phyloP scores from a whole-genome alignment of 1,139 yeast genomes.

The Zygosaccharomyces sapae region DNA sequence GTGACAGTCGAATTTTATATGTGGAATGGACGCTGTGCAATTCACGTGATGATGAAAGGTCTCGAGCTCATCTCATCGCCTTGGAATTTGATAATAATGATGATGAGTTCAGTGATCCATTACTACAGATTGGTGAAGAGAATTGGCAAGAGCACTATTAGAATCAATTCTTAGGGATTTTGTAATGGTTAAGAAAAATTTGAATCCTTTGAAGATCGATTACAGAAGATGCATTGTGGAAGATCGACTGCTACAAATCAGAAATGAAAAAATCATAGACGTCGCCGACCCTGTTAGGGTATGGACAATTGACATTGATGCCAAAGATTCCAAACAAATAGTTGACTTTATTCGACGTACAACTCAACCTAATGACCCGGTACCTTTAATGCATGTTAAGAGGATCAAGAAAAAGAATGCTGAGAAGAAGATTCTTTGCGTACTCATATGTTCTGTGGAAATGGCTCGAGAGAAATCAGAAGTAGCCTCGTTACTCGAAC shows the following conservation, averaged over 20 bases:
- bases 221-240: constrained; percentile 48
- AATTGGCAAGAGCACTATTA: neutral
- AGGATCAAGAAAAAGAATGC: constrained; percentile 36
- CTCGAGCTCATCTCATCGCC: neutral
- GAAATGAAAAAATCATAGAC: constrained; percentile 31
- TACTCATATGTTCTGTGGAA: constrained; percentile 37
- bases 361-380: constrained; percentile 38
- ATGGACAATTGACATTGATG: constrained; percentile 54
- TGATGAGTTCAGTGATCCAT: neutral
- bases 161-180: neutral
- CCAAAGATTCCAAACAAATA: constrained; percentile 41
- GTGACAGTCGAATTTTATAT: neutral
- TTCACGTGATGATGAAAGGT: neutral
- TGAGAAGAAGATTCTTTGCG: constrained; percentile 27
- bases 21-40: neutral
- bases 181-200: constrained; percentile 36
- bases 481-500: constrained; percentile 16
- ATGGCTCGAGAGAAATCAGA: constrained; percentile 22
- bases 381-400: constrained; percentile 42
- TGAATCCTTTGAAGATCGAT: constrained; percentile 42
- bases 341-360: constrained; percentile 31
- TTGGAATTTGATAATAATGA: neutral
- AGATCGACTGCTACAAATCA: constrained; percentile 47
- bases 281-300: constrained; percentile 44
- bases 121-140: neutral